These are phyloP conservation scores for Lepidium campestre DNA, from an alignment of 441 rosid genomes.

Conservation along the genomic window DNA sequence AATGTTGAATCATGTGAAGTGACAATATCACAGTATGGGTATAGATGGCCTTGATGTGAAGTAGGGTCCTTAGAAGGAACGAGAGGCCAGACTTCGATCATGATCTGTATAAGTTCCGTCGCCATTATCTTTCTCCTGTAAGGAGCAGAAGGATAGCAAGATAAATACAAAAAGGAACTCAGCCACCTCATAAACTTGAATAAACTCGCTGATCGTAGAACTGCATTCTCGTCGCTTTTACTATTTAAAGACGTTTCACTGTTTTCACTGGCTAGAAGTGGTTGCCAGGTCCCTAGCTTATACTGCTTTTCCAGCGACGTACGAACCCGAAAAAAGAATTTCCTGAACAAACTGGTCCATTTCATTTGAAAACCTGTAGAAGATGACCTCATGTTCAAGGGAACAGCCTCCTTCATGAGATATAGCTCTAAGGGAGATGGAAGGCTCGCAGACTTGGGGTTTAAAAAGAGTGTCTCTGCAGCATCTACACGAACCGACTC, in stretches of 20 bases:
- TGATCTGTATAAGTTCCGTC: conserved; percentile 76
- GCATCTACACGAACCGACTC: conserved; percentile 93
- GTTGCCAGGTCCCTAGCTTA: conserved; percentile 73
- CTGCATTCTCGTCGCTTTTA: conserved; percentile 34
- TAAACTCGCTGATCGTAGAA: conserved; percentile 59
- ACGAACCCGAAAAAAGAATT: conserved; percentile 84
- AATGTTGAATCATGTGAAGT: conserved; percentile 74
- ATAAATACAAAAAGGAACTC: conserved; percentile 73
- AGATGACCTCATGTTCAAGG: conserved; percentile 95
- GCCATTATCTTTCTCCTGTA: conserved; percentile 97
- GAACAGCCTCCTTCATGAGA: conserved; percentile 76
- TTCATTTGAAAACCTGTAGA: conserved; percentile 98
- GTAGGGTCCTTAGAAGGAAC: conserved; percentile 39
- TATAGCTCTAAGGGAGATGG: conserved; percentile 82
- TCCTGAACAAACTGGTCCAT: conserved; percentile 90
- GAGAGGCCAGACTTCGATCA: conserved; percentile 85
- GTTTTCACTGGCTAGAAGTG: conserved; percentile 28
- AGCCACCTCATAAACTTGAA: conserved; percentile 92
- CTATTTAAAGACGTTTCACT: conserved; percentile 21
- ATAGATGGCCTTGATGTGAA: conserved; percentile 45
- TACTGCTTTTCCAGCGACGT: conserved; percentile 88
- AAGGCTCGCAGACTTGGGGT: conserved; percentile 83
- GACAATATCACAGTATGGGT: conserved; percentile 62
- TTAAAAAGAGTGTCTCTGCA: conserved; percentile 88
- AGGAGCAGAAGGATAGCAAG: conserved; percentile 98